Percentiles rank a stretch among this genome's conserved stretches.
Conservation (phyloP, 305 asterid species). For the Fraxinus greggii region DNA sequence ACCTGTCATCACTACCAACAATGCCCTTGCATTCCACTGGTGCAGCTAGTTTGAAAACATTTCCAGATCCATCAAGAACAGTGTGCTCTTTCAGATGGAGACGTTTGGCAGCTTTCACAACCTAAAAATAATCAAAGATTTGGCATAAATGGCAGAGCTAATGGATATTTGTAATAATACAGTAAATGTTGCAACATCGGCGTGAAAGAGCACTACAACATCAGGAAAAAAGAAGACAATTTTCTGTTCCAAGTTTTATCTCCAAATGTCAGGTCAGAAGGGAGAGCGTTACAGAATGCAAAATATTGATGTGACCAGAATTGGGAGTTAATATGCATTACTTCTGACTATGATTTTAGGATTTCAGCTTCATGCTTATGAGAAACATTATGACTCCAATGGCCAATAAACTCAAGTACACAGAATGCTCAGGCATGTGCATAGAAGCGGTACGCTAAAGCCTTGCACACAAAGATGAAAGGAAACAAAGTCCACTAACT, state of each 20-base stretch:
- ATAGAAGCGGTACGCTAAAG: conserved; percentile 5
- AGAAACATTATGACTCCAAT: neutral
- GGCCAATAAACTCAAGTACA: neutral
- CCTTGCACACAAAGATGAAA: neutral
- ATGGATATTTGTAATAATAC: neutral
- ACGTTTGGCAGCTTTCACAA: conserved; percentile 79
- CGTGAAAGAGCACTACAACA: neutral
- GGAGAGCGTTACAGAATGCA: neutral
- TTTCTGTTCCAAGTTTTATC: neutral
- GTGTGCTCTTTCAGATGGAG: conserved; percentile 83
- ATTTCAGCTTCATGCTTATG: conserved; percentile 8
- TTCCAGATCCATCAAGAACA: conserved; percentile 81
- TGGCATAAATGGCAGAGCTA: conserved; percentile 10
- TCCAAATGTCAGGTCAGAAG: neutral
- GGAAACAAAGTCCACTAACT: neutral
- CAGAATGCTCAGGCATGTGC: neutral
- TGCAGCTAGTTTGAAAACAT: conserved; percentile 76
- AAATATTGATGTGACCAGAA: neutral
- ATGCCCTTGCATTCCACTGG: conserved; percentile 98
- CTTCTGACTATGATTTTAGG: neutral
- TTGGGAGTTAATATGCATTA: neutral
- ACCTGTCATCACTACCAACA: conserved; percentile 98
- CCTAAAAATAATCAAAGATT: conserved; percentile 42
- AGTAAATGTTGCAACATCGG: neutral
- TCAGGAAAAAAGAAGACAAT: neutral